Conservation (phyloP, 495 filamentous ascomycete species). For the Ascodesmis nigricans region DNA sequence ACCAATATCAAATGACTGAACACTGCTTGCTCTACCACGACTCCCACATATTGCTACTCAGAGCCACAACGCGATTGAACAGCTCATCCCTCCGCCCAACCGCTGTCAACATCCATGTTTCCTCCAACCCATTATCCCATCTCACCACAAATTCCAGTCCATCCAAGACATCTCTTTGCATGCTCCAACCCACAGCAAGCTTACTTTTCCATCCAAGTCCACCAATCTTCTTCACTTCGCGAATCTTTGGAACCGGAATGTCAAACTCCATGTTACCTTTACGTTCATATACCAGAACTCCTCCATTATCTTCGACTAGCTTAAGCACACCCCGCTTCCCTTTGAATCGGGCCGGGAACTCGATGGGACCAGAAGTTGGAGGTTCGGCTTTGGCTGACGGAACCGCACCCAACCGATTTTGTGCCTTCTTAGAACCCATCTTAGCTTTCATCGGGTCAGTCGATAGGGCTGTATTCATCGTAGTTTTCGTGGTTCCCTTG, state of each 20-base stretch:
- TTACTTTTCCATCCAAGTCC: conserved; percentile 81
- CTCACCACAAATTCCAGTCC: conserved; percentile 39
- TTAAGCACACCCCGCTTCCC: conserved; percentile 53
- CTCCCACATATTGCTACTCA: conserved; percentile 78
- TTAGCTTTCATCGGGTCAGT: conserved; percentile 47
- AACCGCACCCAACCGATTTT: conserved; percentile 48
- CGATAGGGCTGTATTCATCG: conserved; percentile 45
- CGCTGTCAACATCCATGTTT: conserved; percentile 43
- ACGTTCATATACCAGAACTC: conserved; percentile 19
- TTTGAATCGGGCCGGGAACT: conserved; percentile 49
- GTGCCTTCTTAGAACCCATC: conserved; percentile 39
- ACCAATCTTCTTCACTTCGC: conserved; percentile 58
- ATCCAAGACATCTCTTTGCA: conserved; percentile 55
- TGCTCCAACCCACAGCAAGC: conserved; percentile 60
- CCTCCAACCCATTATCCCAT: neutral
- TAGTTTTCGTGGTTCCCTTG: conserved; percentile 43
- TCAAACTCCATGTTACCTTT: conserved; percentile 19
- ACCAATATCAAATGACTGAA: too few species aligned
- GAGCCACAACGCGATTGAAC: conserved; percentile 64
- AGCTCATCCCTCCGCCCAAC: conserved; percentile 56
- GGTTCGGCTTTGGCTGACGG: conserved; percentile 26
- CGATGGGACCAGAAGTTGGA: conserved; percentile 39
- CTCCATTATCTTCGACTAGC: conserved; percentile 28
- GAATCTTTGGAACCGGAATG: conserved; percentile 37
- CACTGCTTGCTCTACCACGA: too few species aligned